Evolutionary conservation across 805 yeast genomes (phyloP).

Genomic region (Candida qinlingensis): DNA sequence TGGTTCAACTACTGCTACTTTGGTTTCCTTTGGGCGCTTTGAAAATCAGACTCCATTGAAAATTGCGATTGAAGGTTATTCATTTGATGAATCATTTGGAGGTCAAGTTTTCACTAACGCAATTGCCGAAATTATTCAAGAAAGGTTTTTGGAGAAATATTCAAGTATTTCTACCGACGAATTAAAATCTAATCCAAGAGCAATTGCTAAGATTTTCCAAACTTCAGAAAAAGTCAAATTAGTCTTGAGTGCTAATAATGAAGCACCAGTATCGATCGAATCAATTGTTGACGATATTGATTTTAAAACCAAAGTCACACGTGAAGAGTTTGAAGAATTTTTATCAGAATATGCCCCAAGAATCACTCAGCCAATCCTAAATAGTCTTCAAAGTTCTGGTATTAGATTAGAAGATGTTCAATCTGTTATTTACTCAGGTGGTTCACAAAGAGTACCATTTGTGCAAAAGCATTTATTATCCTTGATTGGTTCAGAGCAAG

Average conservation of each 20-base stretch:
- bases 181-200: conserved; percentile 44
- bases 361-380: conserved; percentile 48
- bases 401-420: conserved; percentile 35
- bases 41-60: conserved; percentile 35
- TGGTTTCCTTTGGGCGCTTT: conserved; percentile 56
- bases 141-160: conserved; percentile 48
- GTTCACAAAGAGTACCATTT: conserved; percentile 85
- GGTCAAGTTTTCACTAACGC: conserved; percentile 70
- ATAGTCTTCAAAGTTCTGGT: conserved; percentile 37
- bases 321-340: conserved; percentile 74
- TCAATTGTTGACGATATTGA: conserved; percentile 69
- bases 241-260: conserved; percentile 82
- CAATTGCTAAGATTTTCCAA: conserved; percentile 65
- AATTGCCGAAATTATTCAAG: conserved; percentile 54
- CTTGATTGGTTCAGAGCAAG: conserved; percentile 51
- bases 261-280: conserved; percentile 74
- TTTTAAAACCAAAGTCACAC: conserved; percentile 57
- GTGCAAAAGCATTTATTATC: conserved; percentile 58
- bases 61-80: conserved; percentile 70
- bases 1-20: conserved; percentile 81
- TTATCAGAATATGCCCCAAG: conserved; percentile 38
- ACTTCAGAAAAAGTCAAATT: conserved; percentile 87
- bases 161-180: conserved; percentile 32
- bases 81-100: conserved; percentile 62
- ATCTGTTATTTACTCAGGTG: conserved; percentile 83